Conservation (phyloP, 768 basidiomycete genomes). For the Suillus sp. region DNA sequence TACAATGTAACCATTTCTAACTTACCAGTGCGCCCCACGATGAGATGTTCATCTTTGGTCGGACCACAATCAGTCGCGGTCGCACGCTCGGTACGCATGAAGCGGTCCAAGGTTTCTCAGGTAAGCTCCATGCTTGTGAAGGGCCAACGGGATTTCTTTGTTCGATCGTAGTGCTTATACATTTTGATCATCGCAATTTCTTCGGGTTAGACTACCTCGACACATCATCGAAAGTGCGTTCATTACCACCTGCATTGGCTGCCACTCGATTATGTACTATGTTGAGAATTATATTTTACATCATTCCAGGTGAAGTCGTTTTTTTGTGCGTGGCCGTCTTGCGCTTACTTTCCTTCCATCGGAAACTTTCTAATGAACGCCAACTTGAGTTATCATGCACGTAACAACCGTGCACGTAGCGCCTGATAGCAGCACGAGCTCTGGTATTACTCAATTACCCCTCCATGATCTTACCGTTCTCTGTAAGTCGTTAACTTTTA, state of each 20-base stretch:
- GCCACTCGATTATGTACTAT: background rate
- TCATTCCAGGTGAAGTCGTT: background rate
- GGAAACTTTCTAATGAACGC: background rate
- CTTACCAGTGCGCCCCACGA: no score
- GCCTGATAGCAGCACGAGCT: background rate
- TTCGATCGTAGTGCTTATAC: background rate
- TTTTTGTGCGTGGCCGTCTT: background rate
- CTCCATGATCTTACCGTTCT: background rate
- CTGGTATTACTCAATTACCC: background rate
- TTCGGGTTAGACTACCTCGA: background rate
- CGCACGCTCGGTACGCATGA: no score
- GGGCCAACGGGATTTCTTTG: no score
- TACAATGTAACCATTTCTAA: no score
- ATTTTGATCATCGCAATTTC: background rate
- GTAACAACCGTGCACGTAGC: background rate
- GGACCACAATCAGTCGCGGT: no score
- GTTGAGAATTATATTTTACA: background rate
- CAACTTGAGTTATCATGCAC: background rate
- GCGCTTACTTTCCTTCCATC: background rate
- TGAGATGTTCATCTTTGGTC: no score
- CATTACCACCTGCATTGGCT: background rate
- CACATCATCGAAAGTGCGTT: background rate
- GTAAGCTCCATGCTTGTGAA: no score
- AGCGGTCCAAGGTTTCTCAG: no score
- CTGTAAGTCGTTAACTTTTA: background rate